Percentiles rank a stretch among this genome's conserved stretches.
phyloP scores from a whole-genome alignment of 352 stramenopile species.

The Globisporangium nunn region DNA sequence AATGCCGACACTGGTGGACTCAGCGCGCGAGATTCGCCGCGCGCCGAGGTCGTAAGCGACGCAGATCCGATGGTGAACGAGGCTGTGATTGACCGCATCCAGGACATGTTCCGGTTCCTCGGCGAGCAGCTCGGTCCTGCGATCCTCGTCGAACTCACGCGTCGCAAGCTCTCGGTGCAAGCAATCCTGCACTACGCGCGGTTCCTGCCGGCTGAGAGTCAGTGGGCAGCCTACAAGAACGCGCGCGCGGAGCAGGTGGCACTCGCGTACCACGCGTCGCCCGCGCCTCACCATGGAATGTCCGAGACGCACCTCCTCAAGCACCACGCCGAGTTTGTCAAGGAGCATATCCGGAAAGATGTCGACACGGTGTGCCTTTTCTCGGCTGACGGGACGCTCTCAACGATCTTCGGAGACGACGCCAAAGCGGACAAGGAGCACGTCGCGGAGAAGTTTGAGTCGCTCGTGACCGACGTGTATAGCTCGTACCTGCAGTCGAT shows the following conservation, averaged over 20 bases:
- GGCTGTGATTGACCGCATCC: constrained; percentile 46
- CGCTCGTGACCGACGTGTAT: constrained; percentile 54
- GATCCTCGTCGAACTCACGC: constrained; percentile 47
- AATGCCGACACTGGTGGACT: background rate
- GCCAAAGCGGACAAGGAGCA: constrained; percentile 36
- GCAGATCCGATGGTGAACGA: constrained; percentile 21
- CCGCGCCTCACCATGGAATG: background rate
- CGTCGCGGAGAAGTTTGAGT: constrained; percentile 55
- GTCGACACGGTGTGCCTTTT: constrained; percentile 71
- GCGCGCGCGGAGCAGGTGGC: constrained; percentile 50
- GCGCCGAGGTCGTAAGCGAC: background rate
- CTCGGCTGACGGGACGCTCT: constrained; percentile 44
- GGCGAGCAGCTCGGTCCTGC: constrained; percentile 32
- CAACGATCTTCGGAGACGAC: constrained; percentile 68
- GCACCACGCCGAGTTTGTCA: constrained; percentile 60
- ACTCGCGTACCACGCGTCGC: constrained; percentile 21
- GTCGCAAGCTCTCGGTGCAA: constrained; percentile 45
- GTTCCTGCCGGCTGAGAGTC: constrained; percentile 48
- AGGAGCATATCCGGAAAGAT: constrained; percentile 65
- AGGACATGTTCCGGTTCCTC: constrained; percentile 65
- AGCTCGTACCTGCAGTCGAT: constrained; percentile 39
- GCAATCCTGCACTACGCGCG: constrained; percentile 56
- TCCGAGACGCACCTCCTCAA: constrained; percentile 27
- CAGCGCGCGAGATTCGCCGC: constrained; percentile 1
- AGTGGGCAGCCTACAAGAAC: constrained; percentile 65